A percentile compares a stretch with the other conserved stretches of the same genome.
These are phyloP conservation scores for Cyclostephanos invisitatus DNA, from an alignment of 108 stramenopile genomes.

Conservation along the genomic window DNA sequence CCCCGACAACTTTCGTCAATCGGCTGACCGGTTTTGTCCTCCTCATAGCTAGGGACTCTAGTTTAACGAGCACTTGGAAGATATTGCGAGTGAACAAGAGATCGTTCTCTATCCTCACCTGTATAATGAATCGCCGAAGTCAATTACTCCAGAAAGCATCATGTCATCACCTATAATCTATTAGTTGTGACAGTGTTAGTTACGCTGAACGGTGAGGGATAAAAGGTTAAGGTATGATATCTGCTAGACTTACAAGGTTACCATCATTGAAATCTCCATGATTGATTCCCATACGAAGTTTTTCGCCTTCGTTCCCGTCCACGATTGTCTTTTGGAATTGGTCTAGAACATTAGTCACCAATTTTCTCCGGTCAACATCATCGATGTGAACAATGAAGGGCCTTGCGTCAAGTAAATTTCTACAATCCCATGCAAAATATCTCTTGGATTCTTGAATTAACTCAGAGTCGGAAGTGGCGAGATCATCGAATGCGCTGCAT, in stretches of 20 bases:
- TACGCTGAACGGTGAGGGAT: neutral
- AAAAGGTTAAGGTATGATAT: neutral
- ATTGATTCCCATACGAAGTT: slow-evolving; percentile 55
- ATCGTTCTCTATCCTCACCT: slow-evolving; percentile 56
- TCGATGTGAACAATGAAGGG: slow-evolving; percentile 66
- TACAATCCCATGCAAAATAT: slow-evolving; percentile 85
- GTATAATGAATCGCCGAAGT: slow-evolving; percentile 88
- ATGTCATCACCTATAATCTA: slow-evolving; percentile 21
- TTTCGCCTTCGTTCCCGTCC: slow-evolving; percentile 50
- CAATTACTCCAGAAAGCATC: slow-evolving; percentile 78
- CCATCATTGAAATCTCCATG: slow-evolving; percentile 91
- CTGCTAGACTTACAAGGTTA: slow-evolving; percentile 63
- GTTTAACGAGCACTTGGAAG: slow-evolving; percentile 57
- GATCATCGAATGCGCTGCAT: slow-evolving; percentile 56
- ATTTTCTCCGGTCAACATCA: slow-evolving; percentile 45
- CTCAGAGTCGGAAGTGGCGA: slow-evolving; percentile 33
- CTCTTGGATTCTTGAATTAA: slow-evolving; percentile 51
- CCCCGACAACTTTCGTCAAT: slow-evolving; percentile 89
- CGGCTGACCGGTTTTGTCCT: slow-evolving; percentile 69
- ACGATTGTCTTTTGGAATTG: slow-evolving; percentile 65
- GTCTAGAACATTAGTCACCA: slow-evolving; percentile 68
- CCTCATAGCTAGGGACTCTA: slow-evolving; percentile 71
- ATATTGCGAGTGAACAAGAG: neutral
- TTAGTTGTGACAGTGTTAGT: neutral
- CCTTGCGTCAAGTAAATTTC: slow-evolving; percentile 63